Evolutionary conservation across 2,329 filamentous ascomycete genomes (phyloP), one percentile per base, ranked within the genome.

Genomic region (Pestalotiopsis sp.): DNA sequence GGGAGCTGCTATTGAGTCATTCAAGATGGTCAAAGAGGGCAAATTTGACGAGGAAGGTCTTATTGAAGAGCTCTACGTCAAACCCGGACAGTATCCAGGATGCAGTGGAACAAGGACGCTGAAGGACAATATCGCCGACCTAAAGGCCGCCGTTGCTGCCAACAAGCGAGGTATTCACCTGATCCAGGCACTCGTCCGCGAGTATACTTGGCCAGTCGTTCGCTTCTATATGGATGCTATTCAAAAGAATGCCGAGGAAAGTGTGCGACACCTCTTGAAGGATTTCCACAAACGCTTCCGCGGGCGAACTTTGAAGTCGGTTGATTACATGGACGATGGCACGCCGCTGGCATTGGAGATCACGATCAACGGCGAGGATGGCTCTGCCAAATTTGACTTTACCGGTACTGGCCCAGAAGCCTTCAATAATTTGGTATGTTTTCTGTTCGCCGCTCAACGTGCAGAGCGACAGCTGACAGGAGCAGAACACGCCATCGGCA

Each of bases 251-350:
- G 81, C 81, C 13, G 81, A 83, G 64, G 58, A 70, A 6, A 77
- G 78, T 0, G 78, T 80, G 1, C 77, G 79, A 36, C 64, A 63
- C 45, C 67, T 79, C 13, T 73, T 80, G 66, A 75, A 73, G 41
- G 64, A 62, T 36, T 67, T 79, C 20, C 74, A 90, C 0, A 86
- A 91, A 9, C 74, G 75, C 41, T 71, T 66, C 3, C 45, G 88
- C 68, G 88, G 91, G 58, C 57, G 57, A 3, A 20, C 57, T 3
- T 82, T 93, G 1, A 85, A 86, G 23, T 91, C 92, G 0, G 82
- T 88, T 5, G 92, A 94, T 73, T 92, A 89, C 79, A 93, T 94
- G 91, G 92, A 94, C 74, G 91, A 94, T 38, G 73, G 74, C 6
- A 74, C 73, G 1, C 67, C 70, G 3, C 69, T 76, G 31, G 67